phyloP scores from a whole-genome alignment of 352 stramenopile genomes.

The Phytopythium delawarense region DNA sequence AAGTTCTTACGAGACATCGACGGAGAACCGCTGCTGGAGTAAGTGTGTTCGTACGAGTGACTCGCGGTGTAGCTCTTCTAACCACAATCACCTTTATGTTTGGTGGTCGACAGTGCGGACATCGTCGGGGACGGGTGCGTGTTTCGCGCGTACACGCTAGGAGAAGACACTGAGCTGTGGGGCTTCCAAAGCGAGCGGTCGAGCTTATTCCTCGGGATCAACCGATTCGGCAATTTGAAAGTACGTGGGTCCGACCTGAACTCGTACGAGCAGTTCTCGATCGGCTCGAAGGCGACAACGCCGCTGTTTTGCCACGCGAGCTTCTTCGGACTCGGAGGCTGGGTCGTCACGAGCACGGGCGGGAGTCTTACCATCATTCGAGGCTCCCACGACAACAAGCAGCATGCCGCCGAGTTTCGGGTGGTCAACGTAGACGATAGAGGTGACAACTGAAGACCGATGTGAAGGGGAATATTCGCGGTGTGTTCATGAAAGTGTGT shows the following conservation, averaged over 20 bases:
- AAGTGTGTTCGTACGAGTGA: slow-evolving; percentile 5
- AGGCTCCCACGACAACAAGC: slow-evolving; percentile 64
- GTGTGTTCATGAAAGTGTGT: neutral
- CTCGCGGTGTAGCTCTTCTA: neutral
- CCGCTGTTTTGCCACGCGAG: slow-evolving; percentile 63
- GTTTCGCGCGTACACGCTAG: slow-evolving; percentile 71
- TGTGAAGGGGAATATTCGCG: neutral
- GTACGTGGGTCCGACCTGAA: slow-evolving; percentile 51
- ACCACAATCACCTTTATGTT: neutral
- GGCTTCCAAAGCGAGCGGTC: slow-evolving; percentile 73
- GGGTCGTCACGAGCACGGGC: slow-evolving; percentile 30
- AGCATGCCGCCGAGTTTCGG: slow-evolving; percentile 44
- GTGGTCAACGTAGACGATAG: slow-evolving; percentile 52
- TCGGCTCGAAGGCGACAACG: slow-evolving; percentile 49
- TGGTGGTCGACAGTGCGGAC: slow-evolving; percentile 36
- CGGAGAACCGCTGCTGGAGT: slow-evolving; percentile 58
- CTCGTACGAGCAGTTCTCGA: slow-evolving; percentile 76
- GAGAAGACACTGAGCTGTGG: slow-evolving; percentile 75
- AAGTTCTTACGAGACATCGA: slow-evolving; percentile 57
- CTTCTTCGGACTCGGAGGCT: slow-evolving; percentile 70
- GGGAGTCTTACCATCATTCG: slow-evolving; percentile 46
- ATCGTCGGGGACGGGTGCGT: slow-evolving; percentile 54
- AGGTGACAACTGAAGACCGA: neutral
- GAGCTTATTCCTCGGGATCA: slow-evolving; percentile 65
- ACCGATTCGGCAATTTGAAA: slow-evolving; percentile 64